These are phyloP conservation scores for Metschnikowia chrysomelidarum DNA, from an alignment of 805 yeast genomes.

Conservation along the genomic window DNA sequence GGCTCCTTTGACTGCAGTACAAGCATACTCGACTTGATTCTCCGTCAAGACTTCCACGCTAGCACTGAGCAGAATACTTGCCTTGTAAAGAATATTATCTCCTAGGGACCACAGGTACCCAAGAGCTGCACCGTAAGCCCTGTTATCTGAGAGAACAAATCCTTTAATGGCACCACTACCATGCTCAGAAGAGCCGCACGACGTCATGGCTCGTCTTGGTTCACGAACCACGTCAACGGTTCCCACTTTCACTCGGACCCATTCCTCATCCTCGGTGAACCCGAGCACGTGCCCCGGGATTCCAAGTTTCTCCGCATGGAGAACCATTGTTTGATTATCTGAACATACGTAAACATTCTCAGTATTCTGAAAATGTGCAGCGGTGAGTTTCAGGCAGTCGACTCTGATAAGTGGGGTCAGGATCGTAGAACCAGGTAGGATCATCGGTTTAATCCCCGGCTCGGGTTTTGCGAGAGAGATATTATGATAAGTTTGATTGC, in stretches of 20 bases:
- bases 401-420: too few species aligned
- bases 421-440: too few species aligned
- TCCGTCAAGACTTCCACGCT: conserved; percentile 5
- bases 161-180: conserved; percentile 12
- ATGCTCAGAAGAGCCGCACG: conserved; percentile 7
- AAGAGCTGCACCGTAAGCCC: not conserved
- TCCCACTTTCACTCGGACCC: conserved; percentile 15
- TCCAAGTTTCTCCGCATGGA: conserved; percentile 3
- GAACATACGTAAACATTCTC: conserved; percentile 3
- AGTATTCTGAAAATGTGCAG: not conserved
- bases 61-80: not conserved
- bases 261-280: conserved; percentile 1
- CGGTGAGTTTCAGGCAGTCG: conserved; percentile 1
- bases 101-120: conserved; percentile 4
- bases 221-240: not conserved
- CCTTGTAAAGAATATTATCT: conserved; percentile 3
- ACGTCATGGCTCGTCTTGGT: conserved; percentile 11
- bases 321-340: conserved; percentile 2
- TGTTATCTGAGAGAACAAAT: conserved; percentile 1
- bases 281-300: not conserved
- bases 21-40: conserved; percentile 12
- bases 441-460: too few species aligned
- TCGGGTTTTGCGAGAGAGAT: too few species aligned
- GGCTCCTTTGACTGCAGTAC: conserved; percentile 9
- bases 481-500: too few species aligned